Percentiles rank a stretch among this genome's conserved stretches.
Conservation (phyloP, 176 grass and related monocot species). For the Elymus sibiricus region DNA sequence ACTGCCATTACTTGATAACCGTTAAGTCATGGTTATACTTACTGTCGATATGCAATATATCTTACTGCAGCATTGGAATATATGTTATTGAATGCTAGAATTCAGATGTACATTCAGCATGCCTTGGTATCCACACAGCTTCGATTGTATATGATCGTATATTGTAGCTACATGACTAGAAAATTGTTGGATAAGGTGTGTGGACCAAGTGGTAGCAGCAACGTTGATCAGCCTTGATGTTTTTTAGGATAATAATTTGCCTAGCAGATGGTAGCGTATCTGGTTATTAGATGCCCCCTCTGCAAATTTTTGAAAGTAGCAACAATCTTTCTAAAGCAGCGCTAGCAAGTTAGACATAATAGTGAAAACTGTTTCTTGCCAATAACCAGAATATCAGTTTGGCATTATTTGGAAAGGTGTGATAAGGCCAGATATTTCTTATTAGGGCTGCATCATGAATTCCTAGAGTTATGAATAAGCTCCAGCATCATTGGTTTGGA, state of each 20-base stretch:
- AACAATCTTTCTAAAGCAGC: not conserved
- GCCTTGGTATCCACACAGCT: not conserved
- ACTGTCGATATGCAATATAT: not conserved
- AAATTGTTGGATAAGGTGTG: not conserved
- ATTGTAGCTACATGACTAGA: not conserved
- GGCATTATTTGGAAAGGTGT: not conserved
- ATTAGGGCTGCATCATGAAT: not conserved
- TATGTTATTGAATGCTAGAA: not conserved
- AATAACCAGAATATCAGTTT: not conserved
- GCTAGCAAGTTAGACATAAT: not conserved
- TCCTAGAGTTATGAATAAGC: not conserved
- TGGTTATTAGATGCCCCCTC: not conserved
- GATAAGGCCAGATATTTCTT: not conserved
- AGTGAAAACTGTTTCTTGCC: not conserved
- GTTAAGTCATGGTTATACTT: not conserved
- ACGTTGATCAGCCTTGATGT: not conserved
- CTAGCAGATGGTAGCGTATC: not conserved
- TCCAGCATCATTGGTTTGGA: not conserved
- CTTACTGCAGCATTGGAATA: not conserved
- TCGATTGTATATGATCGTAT: not conserved
- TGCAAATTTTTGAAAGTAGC: constrained; percentile 3
- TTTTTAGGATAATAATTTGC: constrained; percentile 14
- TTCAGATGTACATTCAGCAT: not conserved
- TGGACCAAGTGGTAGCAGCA: not conserved
- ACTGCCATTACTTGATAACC: not conserved